Evolutionary conservation across 805 yeast species (phyloP).

Genomic region (Yarrowia yakushimensis): DNA sequence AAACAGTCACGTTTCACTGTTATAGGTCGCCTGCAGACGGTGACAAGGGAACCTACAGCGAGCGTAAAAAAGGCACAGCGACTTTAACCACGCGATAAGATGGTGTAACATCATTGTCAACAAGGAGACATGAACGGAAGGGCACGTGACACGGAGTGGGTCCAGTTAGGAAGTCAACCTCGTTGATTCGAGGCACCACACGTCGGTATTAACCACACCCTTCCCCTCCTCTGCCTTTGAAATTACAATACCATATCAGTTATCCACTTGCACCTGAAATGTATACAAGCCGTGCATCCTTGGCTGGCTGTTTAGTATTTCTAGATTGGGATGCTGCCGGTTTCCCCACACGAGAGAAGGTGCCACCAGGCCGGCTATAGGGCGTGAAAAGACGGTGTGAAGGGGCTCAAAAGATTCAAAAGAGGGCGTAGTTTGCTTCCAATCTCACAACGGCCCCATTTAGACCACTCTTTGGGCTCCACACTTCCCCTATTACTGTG

Average conservation of each 20-base stretch:
- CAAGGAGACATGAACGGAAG: background rate
- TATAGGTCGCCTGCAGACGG: slow-evolving; percentile 3
- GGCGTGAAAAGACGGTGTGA: background rate
- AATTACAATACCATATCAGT: background rate
- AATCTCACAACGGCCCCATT: no score
- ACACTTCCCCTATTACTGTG: background rate
- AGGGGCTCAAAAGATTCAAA: background rate
- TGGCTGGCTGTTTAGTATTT: slow-evolving; percentile 13
- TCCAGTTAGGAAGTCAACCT: no score
- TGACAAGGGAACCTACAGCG: background rate
- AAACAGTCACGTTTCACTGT: background rate
- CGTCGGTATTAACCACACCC: no score
- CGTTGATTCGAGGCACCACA: no score
- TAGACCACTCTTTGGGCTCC: background rate
- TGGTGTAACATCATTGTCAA: background rate
- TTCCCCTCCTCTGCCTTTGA: background rate
- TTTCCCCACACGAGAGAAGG: slow-evolving; percentile 16
- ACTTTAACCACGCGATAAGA: background rate
- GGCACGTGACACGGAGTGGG: no score
- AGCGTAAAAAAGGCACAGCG: background rate
- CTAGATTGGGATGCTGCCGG: slow-evolving; percentile 6
- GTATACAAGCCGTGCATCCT: slow-evolving; percentile 12
- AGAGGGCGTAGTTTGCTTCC: no score
- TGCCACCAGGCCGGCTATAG: no score
- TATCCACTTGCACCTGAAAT: background rate